Conservation (phyloP, 1,284 basidiomycete genomes). For the Peniophora sp. region DNA sequence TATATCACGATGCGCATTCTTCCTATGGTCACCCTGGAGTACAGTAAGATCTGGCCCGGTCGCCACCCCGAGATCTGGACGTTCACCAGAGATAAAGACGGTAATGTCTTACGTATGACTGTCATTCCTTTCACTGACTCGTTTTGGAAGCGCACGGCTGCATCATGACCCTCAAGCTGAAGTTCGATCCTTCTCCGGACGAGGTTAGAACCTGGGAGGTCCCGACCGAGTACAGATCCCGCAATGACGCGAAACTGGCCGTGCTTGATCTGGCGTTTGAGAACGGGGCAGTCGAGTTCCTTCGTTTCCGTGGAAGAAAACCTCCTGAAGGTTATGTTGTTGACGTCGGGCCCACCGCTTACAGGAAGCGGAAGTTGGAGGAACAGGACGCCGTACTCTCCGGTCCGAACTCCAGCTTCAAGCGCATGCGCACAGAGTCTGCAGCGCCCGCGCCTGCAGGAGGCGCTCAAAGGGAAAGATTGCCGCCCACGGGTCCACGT, state of each 20-base stretch:
- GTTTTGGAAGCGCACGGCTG: conserved; percentile 42
- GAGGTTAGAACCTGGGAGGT: conserved; percentile 35
- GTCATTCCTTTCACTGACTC: neutral
- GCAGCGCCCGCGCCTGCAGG: no score
- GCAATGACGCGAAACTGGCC: conserved; percentile 52
- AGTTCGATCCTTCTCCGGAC: conserved; percentile 20
- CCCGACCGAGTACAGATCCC: conserved; percentile 41
- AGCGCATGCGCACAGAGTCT: conserved; percentile 9
- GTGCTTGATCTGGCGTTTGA: conserved; percentile 42
- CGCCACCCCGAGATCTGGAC: conserved; percentile 28
- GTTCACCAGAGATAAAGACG: conserved; percentile 36
- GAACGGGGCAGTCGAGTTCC: conserved; percentile 46
- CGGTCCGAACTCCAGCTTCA: conserved; percentile 8
- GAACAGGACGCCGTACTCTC: neutral
- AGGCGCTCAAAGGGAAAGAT: no score
- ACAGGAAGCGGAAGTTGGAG: conserved; percentile 15
- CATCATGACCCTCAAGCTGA: conserved; percentile 36
- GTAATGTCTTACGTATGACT: conserved; percentile 22
- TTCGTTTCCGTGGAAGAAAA: conserved; percentile 38
- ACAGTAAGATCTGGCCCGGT: conserved; percentile 30
- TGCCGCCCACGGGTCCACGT: no score
- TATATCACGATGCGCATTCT: conserved; percentile 34
- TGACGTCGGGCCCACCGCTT: conserved; percentile 6
- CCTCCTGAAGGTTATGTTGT: conserved; percentile 23
- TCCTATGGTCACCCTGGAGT: conserved; percentile 36